Evolutionary conservation across 257 asterid species (phyloP).

Genomic region (Nicotiana noctiflora): DNA sequence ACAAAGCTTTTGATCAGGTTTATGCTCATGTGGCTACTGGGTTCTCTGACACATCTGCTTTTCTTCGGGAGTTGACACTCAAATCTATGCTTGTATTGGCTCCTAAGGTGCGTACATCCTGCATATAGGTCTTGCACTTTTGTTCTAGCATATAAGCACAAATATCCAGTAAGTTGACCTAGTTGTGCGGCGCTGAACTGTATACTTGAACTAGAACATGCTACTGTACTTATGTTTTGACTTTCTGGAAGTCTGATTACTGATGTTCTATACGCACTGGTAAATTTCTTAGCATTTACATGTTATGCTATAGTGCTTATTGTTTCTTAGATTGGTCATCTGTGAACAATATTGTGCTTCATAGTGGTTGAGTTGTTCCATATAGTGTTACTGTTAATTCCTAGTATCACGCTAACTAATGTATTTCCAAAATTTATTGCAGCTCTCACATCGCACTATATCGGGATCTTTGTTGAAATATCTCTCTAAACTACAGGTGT

Average conservation of each 20-base stretch:
- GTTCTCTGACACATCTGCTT: conserved; percentile 92
- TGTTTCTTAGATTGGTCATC: too few relatives aligned
- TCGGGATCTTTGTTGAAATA: conserved; percentile 84
- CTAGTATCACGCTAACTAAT: not conserved
- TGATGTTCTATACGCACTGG: not conserved
- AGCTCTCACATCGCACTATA: conserved; percentile 96
- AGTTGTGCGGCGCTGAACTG: not conserved
- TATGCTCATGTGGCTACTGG: conserved; percentile 95
- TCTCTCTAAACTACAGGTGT: conserved; percentile 86
- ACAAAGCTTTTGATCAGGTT: conserved; percentile 43
- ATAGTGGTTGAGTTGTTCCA: not conserved
- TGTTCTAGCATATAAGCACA: not conserved
- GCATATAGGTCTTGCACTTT: not conserved
- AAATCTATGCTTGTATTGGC: conserved; percentile 97
- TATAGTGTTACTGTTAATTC: not conserved
- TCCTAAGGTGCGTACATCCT: conserved; percentile 64
- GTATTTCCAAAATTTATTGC: conserved; percentile 10
- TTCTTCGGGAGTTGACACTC: conserved; percentile 86
- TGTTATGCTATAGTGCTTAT: not conserved
- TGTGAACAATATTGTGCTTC: too few relatives aligned
- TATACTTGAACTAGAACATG: not conserved
- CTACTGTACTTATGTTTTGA: not conserved
- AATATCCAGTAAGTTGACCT: not conserved
- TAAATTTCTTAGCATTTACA: not conserved
- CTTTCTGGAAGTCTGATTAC: not conserved